Evolutionary conservation across 371 early-diverging fungal genomes (phyloP).

Genomic region (Mortierella sp.): DNA sequence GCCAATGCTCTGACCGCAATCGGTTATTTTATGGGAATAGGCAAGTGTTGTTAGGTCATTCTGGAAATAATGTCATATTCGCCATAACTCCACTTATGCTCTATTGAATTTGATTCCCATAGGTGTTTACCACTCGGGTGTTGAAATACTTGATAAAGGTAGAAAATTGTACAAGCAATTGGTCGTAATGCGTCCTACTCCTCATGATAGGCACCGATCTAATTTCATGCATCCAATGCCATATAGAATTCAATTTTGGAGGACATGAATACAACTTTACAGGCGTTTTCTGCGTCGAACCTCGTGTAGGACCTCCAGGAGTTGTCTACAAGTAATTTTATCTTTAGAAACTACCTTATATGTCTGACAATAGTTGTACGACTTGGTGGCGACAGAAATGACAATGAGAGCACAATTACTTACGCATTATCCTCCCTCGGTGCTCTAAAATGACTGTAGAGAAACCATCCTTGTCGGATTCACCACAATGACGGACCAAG

Average conservation of each 20-base stretch:
- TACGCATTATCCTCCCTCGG: not conserved
- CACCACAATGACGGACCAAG: conserved; percentile 60
- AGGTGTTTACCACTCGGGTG: conserved; percentile 77
- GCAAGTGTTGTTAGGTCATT: conserved; percentile 38
- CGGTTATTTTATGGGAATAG: conserved; percentile 70
- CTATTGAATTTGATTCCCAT: not conserved
- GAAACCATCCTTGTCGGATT: conserved; percentile 72
- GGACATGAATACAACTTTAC: conserved; percentile 73
- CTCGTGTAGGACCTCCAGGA: conserved; percentile 70
- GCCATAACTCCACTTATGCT: not conserved
- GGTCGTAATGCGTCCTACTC: not conserved
- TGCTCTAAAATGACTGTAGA: conserved; percentile 39
- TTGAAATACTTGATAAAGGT: conserved; percentile 69
- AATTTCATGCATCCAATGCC: not conserved
- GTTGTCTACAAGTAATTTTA: conserved; percentile 68
- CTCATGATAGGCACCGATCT: not conserved
- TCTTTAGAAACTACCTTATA: not conserved
- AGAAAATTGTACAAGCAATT: conserved; percentile 4
- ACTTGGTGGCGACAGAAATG: not conserved
- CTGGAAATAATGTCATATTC: not conserved
- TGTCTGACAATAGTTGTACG: too few species aligned
- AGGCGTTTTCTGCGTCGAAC: conserved; percentile 72
- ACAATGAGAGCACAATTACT: not conserved
- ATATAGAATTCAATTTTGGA: conserved; percentile 72
- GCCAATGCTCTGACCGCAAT: conserved; percentile 66